A percentile compares a stretch with the other conserved stretches of the same genome.
phyloP scores from a whole-genome alignment of 306 rosid genomes.

The Leucaena leucocephala region DNA sequence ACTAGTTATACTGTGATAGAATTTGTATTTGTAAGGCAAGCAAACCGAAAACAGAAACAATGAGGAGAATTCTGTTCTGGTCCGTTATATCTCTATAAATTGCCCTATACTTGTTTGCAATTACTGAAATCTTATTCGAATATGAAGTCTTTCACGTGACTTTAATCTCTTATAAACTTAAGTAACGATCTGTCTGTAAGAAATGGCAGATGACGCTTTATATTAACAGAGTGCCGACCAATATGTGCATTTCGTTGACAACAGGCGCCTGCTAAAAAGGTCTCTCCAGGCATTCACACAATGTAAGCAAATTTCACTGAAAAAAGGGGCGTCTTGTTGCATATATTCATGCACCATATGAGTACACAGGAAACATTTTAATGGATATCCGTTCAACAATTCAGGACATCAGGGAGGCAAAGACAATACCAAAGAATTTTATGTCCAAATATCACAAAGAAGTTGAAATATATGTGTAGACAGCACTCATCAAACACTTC shows the following conservation, averaged over 20 bases:
- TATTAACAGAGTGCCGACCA: neutral
- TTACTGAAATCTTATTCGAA: neutral
- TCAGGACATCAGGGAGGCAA: conserved; percentile 23
- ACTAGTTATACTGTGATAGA: neutral
- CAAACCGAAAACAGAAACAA: neutral
- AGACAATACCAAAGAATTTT: conserved; percentile 5
- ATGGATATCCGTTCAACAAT: conserved; percentile 21
- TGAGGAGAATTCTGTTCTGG: neutral
- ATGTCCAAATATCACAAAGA: neutral
- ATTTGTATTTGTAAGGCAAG: neutral
- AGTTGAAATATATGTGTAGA: neutral
- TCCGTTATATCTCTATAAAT: neutral
- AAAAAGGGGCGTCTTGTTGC: neutral
- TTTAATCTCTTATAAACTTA: neutral
- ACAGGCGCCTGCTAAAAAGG: neutral
- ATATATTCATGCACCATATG: conserved; percentile 17
- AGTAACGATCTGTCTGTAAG: neutral
- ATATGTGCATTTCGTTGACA: neutral
- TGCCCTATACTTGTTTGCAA: neutral
- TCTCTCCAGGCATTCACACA: neutral
- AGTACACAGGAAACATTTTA: neutral
- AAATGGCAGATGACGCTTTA: neutral
- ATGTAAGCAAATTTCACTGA: neutral
- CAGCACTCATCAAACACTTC: conserved; percentile 27
- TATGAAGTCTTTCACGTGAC: neutral